Percentiles rank a stretch among this genome's conserved stretches.
phyloP scores from a whole-genome alignment of 2,329 filamentous ascomycete genomes.

The Acarospora socialis region DNA sequence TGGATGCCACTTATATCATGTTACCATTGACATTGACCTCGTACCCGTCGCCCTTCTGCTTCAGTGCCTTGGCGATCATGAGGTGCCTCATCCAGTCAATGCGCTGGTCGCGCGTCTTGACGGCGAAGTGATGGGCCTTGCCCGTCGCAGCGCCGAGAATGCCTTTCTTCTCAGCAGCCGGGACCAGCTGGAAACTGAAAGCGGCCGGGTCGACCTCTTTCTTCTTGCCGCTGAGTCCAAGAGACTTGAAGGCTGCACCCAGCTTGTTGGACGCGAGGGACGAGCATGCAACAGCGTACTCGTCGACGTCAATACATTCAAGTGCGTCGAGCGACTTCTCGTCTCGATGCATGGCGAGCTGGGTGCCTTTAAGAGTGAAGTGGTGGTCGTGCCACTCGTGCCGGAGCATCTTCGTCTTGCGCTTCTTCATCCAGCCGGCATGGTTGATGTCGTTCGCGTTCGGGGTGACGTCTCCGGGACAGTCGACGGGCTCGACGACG shows the following conservation, averaged over 20 bases:
- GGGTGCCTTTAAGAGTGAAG: conserved; percentile 53
- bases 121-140: conserved; percentile 90
- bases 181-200: conserved; percentile 77
- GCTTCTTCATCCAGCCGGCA: conserved; percentile 86
- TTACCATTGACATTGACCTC: conserved; percentile 71
- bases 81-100: conserved; percentile 97
- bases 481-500: conserved; percentile 21
- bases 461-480: conserved; percentile 13
- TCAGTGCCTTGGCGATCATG: conserved; percentile 78
- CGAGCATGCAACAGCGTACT: conserved; percentile 78
- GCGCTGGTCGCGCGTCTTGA: conserved; percentile 70
- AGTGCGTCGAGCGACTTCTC: conserved; percentile 36
- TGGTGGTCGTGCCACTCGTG: conserved; percentile 91
- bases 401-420: conserved; percentile 73
- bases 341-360: conserved; percentile 52
- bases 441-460: conserved; percentile 43
- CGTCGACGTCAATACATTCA: conserved; percentile 74
- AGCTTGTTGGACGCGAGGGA: conserved; percentile 65
- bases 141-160: conserved; percentile 33
- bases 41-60: conserved; percentile 70
- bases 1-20: conserved; percentile 58
- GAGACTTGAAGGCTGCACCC: conserved; percentile 70
- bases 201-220: conserved; percentile 44
- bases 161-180: conserved; percentile 45
- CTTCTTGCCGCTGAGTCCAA: conserved; percentile 48